Base-by-base conservation (phyloP, 2,329 filamentous ascomycete genomes). In the Apiospora aurea region DNA sequence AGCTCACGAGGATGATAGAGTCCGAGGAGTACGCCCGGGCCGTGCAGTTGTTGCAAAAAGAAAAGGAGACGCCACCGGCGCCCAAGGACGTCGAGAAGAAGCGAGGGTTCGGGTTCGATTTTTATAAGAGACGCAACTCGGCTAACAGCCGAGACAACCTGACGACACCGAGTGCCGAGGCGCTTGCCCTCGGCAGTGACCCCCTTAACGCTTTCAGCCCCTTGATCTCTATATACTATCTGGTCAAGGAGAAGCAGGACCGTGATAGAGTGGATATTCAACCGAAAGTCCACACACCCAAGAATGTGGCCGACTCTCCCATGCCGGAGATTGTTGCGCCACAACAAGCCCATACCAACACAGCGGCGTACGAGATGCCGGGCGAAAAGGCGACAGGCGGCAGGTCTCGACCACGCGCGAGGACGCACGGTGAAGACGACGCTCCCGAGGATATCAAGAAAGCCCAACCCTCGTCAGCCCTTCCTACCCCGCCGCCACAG, bases 351-450 rank as follows among this genome's bases (percentile, higher is more conserved):
- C 92, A 98, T 81, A 98, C 95, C 21, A 98, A 98, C 77, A 87
- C 93, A 34, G 89, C 91, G 2, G 85, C 93, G 1, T 97, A 96
- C 79, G 95, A 98, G 80, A 92, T 97, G 88, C 91, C 94, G 0
- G 95, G 95, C 24, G 95, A 97, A 82, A 95, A 92, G 79, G 92
- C 94, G 14, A 96, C 94, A 0, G 94, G 95, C 61, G 94, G 94
- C 64, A 88, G 96, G 73, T 92, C 94, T 46, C 89, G 96, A 69
- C 94, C 95, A 10, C 89, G 96, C 68, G 95, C 96, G 47, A 89
- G 96, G 75, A 98, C 96, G 0, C 96, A 98, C 79, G 96, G 96
- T 21, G 96, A 98, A 81, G 96, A 98, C 74, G 96, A 99, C 72
- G 88, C 94, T 14, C 88, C 91, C 0, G 94, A 97, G 68, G 87